These are phyloP conservation scores for Pseudogymnoascus sp. DNA, from an alignment of 2,329 filamentous ascomycete genomes.

Conservation along the genomic window DNA sequence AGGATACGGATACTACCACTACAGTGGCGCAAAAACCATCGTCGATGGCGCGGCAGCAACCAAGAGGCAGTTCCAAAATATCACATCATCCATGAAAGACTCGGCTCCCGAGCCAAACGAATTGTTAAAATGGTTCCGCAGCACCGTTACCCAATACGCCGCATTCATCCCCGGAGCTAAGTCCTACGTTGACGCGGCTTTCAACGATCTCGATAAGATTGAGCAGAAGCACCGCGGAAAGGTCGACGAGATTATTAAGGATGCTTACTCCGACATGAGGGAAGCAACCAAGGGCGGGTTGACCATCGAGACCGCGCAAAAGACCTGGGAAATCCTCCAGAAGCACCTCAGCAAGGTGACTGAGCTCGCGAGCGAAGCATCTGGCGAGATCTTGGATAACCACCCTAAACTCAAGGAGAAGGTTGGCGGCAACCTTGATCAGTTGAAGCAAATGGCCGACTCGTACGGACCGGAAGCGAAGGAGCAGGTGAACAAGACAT, in stretches of 20 bases:
- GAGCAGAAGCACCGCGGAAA: constrained; percentile 59
- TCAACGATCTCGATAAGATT: constrained; percentile 62
- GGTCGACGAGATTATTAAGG: constrained; percentile 57
- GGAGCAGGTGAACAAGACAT: constrained; percentile 66
- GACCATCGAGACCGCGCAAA: constrained; percentile 51
- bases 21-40: constrained; percentile 36
- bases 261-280: constrained; percentile 60
- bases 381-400: constrained; percentile 59
- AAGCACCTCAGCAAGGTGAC: constrained; percentile 52
- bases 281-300: constrained; percentile 50
- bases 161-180: constrained; percentile 63
- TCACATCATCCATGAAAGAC: constrained; percentile 51
- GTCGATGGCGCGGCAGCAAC: constrained; percentile 45
- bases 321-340: constrained; percentile 53
- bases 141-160: constrained; percentile 60
- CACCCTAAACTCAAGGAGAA: constrained; percentile 66
- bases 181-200: constrained; percentile 58
- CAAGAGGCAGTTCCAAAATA: constrained; percentile 50
- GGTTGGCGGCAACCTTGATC: constrained; percentile 57
- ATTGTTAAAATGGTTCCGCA: constrained; percentile 55
- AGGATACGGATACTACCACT: constrained; percentile 44
- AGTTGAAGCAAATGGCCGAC: constrained; percentile 61
- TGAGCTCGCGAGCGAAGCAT: constrained; percentile 52
- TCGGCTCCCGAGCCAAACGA: constrained; percentile 57
- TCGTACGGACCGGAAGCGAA: constrained; percentile 67